Percentiles rank a stretch among this genome's conserved stretches.
phyloP scores from a whole-genome alignment of 768 basidiomycete genomes.

The Phylloporus sp. region DNA sequence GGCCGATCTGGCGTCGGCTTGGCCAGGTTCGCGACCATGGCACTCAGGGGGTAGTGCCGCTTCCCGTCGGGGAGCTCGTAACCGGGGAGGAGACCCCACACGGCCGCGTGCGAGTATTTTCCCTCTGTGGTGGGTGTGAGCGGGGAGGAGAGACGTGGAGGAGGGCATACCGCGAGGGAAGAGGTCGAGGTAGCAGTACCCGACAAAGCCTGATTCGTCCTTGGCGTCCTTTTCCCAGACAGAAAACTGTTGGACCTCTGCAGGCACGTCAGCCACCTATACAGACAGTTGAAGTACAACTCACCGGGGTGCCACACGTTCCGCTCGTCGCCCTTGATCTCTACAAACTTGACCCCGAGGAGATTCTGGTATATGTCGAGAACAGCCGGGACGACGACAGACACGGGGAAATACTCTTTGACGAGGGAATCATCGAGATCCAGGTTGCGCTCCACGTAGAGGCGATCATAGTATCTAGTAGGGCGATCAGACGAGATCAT shows the following conservation, averaged over 20 bases:
- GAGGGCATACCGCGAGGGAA: conserved; percentile 61
- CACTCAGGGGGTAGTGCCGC: conserved; percentile 65
- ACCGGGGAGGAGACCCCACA: conserved; percentile 69
- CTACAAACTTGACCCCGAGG: conserved; percentile 62
- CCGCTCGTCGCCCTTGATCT: conserved; percentile 46
- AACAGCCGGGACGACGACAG: conserved; percentile 72
- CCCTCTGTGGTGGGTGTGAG: conserved; percentile 36
- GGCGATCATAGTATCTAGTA: conserved; percentile 23
- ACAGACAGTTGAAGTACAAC: conserved; percentile 9
- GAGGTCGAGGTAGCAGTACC: conserved; percentile 82
- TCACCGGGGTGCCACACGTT: conserved; percentile 77
- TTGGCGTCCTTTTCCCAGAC: conserved; percentile 79
- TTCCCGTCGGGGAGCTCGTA: conserved; percentile 50
- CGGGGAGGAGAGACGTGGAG: not conserved
- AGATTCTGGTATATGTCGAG: conserved; percentile 76
- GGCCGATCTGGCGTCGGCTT: conserved; percentile 75
- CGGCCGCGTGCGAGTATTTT: conserved; percentile 82
- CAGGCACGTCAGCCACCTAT: not conserved
- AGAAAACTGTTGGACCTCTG: conserved; percentile 75
- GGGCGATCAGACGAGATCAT: not conserved
- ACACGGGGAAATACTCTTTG: conserved; percentile 86
- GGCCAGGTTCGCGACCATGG: conserved; percentile 86
- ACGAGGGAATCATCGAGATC: conserved; percentile 68
- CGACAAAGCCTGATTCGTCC: conserved; percentile 65
- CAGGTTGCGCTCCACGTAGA: conserved; percentile 56